phyloP scores from a whole-genome alignment of 1,284 basidiomycete genomes.

The Ganoderma multipileum region DNA sequence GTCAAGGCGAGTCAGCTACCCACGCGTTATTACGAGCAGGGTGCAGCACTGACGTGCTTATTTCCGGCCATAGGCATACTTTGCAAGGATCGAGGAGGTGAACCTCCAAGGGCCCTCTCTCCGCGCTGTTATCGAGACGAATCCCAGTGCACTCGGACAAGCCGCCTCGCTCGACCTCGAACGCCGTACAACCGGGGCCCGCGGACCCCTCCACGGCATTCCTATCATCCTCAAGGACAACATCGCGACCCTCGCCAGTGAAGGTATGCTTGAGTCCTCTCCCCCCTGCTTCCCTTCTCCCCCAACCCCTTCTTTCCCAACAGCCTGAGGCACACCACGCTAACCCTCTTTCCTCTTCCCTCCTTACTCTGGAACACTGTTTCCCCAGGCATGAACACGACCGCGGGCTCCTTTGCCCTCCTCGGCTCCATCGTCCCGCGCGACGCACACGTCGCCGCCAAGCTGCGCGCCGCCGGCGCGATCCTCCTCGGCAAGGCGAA shows the following conservation, averaged over 20 bases:
- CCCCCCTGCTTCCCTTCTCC: not conserved
- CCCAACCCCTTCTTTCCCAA: not conserved
- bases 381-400: conserved; percentile 64
- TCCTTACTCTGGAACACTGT: conserved; percentile 42
- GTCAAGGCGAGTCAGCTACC: conserved; percentile 53
- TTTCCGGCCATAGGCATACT: conserved; percentile 58
- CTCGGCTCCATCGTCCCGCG: conserved; percentile 49
- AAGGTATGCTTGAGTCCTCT: conserved; percentile 45
- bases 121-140: conserved; percentile 68
- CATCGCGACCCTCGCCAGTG: conserved; percentile 57
- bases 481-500: conserved; percentile 49
- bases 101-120: conserved; percentile 67
- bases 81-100: conserved; percentile 74
- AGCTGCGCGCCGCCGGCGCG: conserved; percentile 50
- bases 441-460: conserved; percentile 47
- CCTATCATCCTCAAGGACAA: conserved; percentile 73
- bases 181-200: conserved; percentile 50
- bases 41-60: not conserved
- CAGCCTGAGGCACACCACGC: not conserved
- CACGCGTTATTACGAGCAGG: not conserved
- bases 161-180: conserved; percentile 62
- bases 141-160: conserved; percentile 63
- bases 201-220: conserved; percentile 72
- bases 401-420: conserved; percentile 51
- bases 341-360: not conserved